Percentiles rank a stretch among this genome's conserved stretches.
Evolutionary conservation across 306 rosid species (phyloP).

Genomic region (Notholithocarpus densiflorus): DNA sequence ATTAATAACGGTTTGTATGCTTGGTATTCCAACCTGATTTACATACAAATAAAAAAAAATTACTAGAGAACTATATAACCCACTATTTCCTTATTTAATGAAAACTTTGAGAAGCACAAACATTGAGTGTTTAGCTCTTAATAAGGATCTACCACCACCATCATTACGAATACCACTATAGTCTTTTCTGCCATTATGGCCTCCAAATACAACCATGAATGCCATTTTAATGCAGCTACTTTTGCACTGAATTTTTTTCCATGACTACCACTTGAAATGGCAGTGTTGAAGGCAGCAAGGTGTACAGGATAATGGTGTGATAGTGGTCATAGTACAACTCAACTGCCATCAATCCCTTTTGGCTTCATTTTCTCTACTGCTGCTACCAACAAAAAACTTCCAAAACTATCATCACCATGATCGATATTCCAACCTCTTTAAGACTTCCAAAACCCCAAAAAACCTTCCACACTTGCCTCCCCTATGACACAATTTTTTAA

Average conservation of each 20-base stretch:
- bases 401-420: not conserved
- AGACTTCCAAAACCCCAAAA: not conserved
- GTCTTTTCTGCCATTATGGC: too few relatives aligned
- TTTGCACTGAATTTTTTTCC: not conserved
- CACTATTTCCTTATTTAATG: too few relatives aligned
- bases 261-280: not conserved
- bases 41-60: too few relatives aligned
- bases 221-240: not conserved
- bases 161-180: too few relatives aligned
- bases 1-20: too few relatives aligned
- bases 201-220: not conserved
- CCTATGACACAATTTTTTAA: not conserved
- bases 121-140: too few relatives aligned
- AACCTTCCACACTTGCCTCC: not conserved
- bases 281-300: not conserved
- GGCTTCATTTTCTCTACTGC: not conserved
- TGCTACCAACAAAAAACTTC: not conserved
- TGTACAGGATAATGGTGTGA: not conserved
- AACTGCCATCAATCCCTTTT: not conserved
- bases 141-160: too few relatives aligned
- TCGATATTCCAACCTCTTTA: not conserved
- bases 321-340: not conserved
- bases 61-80: too few relatives aligned
- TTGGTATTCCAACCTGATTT: too few relatives aligned
- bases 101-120: too few relatives aligned